Evolutionary conservation across 768 basidiomycete genomes (phyloP).

Genomic region (Psilocybe sp.): DNA sequence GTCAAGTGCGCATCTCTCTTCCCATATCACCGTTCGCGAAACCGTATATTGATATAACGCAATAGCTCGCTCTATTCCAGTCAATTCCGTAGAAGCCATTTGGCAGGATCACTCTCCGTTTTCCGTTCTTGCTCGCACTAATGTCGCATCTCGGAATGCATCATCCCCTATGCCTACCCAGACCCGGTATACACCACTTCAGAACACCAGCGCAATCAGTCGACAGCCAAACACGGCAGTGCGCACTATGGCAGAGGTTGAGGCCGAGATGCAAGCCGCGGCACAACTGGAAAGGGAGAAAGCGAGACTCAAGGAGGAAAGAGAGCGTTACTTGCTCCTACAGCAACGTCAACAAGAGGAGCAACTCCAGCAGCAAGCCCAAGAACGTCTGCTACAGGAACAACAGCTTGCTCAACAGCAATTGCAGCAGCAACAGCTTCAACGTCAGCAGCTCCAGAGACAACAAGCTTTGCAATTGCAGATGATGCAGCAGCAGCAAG

Average conservation of each 20-base stretch:
- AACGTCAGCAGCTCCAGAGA: constrained; percentile 24
- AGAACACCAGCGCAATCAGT: constrained; percentile 22
- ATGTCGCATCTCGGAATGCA: constrained; percentile 39
- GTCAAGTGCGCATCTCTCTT: constrained; percentile 15
- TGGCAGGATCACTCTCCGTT: constrained; percentile 83
- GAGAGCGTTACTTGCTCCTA: constrained; percentile 1
- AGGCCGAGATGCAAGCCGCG: constrained; percentile 75
- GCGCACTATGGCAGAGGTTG: constrained; percentile 78
- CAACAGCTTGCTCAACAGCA: constrained; percentile 36
- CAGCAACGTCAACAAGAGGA: constrained; percentile 23
- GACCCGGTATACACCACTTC: constrained; percentile 19
- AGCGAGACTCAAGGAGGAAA: constrained; percentile 15
- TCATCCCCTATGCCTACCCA: constrained; percentile 27
- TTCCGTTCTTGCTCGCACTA: constrained; percentile 58
- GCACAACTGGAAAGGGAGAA: constrained; percentile 35
- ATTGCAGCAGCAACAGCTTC: constrained; percentile 36
- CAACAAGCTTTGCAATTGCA: constrained; percentile 22
- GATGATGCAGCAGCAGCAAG: constrained; percentile 25
- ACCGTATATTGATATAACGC: constrained; percentile 1
- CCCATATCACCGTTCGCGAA: constrained; percentile 15
- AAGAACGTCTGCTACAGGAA: constrained; percentile 21
- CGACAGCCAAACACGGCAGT: constrained; percentile 33
- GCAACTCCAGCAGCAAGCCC: constrained; percentile 30
- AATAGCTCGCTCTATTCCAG: constrained; percentile 34
- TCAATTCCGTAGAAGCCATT: constrained; percentile 63